Evolutionary conservation across 164 flowering plant genomes (phyloP), one percentile per base, ranked within the genome.

Genomic region (Echeveria elegans): DNA sequence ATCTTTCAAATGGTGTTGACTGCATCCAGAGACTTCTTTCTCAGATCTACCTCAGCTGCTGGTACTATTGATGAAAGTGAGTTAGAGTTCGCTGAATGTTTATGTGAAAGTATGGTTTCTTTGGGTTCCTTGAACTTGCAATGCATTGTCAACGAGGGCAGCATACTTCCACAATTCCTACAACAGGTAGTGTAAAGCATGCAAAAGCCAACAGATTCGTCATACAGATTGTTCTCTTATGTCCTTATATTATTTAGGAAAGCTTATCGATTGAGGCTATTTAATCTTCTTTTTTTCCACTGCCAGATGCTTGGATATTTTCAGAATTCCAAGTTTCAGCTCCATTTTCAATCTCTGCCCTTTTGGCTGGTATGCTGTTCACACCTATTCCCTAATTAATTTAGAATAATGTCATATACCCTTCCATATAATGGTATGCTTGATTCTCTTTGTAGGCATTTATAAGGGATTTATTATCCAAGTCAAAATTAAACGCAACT

Each of bases 41-140:
- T 30, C 63, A 81, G 72, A 75, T 82, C 85, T 56, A 73, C 70
- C 69, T 74, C 88, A 21, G 59, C 65, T 66, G 65, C 68, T 71
- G 85, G 72, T 31, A 59, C 53, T 68, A 66, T 80, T 45, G 90
- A 87, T 78, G 96, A 92, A 69, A 87, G 80, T 78, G 99, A 92
- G 72, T 75, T 79, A 78, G 99, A 95, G 78, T 92, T 88, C 83
- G 94, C 87, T 0, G 99, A 92, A 72, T 83, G 75, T 70, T 73
- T 92, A 71, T 92, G 99, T 78, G 99, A 90, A 75, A 89, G 97
- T 76, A 78, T 95, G 96, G 92, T 87, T 64, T 85, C 88, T 69
- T 72, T 95, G 81, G 97, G 97, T 56, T 81, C 88, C 69, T 71
- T 82, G 28, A 86, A 92, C 80, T 79, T 95, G 79, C 86, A 85